phyloP scores from a whole-genome alignment of 176 grass and related monocot species.

The Avena insularis region DNA sequence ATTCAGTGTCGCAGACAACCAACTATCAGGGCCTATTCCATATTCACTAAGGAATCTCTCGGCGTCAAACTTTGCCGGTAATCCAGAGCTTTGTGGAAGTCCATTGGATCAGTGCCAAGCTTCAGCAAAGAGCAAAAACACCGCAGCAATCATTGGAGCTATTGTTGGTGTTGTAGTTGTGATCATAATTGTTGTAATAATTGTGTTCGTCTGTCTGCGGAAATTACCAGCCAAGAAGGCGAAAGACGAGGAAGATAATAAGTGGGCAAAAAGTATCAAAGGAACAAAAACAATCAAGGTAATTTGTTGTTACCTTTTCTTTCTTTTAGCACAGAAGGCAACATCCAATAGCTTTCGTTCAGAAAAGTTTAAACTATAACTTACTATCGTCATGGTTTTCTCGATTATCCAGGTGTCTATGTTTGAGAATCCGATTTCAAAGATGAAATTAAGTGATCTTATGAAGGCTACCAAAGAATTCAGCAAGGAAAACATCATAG shows the following conservation, averaged over 20 bases:
- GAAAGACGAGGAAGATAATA: constrained; percentile 77
- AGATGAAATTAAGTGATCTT: constrained; percentile 91
- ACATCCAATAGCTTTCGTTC: background rate
- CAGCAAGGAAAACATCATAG: constrained; percentile 77
- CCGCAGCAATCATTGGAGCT: constrained; percentile 60
- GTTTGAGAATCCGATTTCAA: constrained; percentile 88
- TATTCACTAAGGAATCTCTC: fast-evolving
- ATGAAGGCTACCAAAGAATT: constrained; percentile 92
- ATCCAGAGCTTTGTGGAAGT: constrained; percentile 43
- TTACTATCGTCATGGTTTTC: constrained; percentile 15
- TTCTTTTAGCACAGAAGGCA: background rate
- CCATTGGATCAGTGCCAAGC: constrained; percentile 51
- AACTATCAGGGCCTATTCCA: constrained; percentile 48
- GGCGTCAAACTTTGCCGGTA: constrained; percentile 40
- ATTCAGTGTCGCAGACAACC: constrained; percentile 67
- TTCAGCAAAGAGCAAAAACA: constrained; percentile 57
- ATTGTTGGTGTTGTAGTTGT: constrained; percentile 67
- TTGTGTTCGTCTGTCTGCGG: constrained; percentile 56
- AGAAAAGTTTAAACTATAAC: background rate
- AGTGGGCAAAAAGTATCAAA: constrained; percentile 89
- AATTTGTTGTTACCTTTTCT: constrained; percentile 6
- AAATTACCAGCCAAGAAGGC: constrained; percentile 68
- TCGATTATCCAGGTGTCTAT: constrained; percentile 74
- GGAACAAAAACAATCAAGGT: constrained; percentile 80
- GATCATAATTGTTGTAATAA: constrained; percentile 53